Evolutionary conservation across 2,329 filamentous ascomycete species (phyloP).

Genomic region (Aspergillus fumigatus): DNA sequence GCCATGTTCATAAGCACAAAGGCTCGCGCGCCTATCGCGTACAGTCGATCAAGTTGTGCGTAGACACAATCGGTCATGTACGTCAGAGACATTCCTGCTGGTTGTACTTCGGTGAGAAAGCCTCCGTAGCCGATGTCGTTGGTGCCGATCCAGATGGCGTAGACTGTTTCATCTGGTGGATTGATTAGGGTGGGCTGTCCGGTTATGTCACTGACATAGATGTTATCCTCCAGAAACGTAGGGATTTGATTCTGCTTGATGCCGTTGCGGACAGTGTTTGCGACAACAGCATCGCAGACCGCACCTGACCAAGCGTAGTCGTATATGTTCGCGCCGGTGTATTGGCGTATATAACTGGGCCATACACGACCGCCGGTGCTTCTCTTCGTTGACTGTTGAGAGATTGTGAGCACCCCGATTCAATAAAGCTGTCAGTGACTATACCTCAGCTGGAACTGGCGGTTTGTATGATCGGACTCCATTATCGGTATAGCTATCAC

Average conservation of each 20-base stretch:
- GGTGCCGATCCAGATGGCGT: slow-evolving; percentile 74
- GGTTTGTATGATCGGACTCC: neutral
- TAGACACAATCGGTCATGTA: slow-evolving; percentile 67
- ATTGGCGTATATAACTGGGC: slow-evolving; percentile 61
- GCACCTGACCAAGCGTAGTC: slow-evolving; percentile 71
- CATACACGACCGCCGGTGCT: slow-evolving; percentile 63
- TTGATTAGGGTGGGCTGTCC: slow-evolving; percentile 30
- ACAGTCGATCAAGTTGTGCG: slow-evolving; percentile 57
- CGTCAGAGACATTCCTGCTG: slow-evolving; percentile 54
- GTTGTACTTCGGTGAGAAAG: slow-evolving; percentile 62
- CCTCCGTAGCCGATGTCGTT: slow-evolving; percentile 67
- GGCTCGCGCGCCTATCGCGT: slow-evolving; percentile 60
- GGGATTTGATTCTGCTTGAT: slow-evolving; percentile 54
- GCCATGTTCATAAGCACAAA: slow-evolving; percentile 68
- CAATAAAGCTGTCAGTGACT: neutral
- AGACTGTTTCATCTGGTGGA: slow-evolving; percentile 59
- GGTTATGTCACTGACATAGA: slow-evolving; percentile 7
- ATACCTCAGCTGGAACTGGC: neutral
- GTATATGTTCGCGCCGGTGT: slow-evolving; percentile 47
- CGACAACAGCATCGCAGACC: slow-evolving; percentile 64
- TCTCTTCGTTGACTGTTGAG: slow-evolving; percentile 43
- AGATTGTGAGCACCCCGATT: neutral
- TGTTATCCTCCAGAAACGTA: slow-evolving; percentile 21
- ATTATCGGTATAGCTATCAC: slow-evolving; percentile 74
- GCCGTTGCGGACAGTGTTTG: slow-evolving; percentile 49